Base-by-base conservation (phyloP, 225 moss, liverwort and hornwort species). In the Straminergon stramineum region DNA sequence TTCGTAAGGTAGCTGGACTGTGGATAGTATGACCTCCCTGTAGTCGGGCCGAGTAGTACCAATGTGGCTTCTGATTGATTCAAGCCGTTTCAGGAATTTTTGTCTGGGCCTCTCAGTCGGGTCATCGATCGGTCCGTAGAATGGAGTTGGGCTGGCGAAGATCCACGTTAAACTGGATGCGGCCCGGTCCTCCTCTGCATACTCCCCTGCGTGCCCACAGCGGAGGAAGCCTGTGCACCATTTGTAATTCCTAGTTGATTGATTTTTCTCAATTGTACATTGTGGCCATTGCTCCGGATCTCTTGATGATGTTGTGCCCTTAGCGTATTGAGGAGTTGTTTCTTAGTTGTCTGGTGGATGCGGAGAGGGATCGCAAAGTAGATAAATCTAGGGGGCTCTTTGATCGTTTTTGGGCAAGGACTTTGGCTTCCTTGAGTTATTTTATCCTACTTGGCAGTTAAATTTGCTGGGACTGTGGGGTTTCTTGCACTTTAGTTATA, bases 231-330 rank as follows among this genome's bases (percentile, higher is more conserved):
- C 43, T 91, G 89, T 87, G 66, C 80, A 68, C 60, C 90, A 90
- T 84, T 84, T 89, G 89, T 92, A 91, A 86, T 75, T 87, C 74
- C 9, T 80, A 84, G 58, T n/a, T 43, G 63, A 90, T 86, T 85
- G 69, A 76, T 90, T 90, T 24, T 88, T 81, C 76, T 82, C 85
- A 73, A 58, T 68, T 85, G 68, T 86, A 71, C 62, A 55, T 45
- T 27, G 61, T 88, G 64, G 71, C 35, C 85, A 65, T 67, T 60
- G 75, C 31, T 37, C 34, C 86, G 68, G 55, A 53, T 52, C 68
- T 53, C 37, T 28, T n/a, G 67, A 66, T 51, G 51, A n/a, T 84
- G n/a, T 18, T 35, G 14, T 45, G 68, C 17, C 53, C 19, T 84
- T n/a, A 23, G 57, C 31, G 13, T 11, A 22, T 5, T 31, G n/a